Evolutionary conservation across 352 stramenopile genomes (phyloP), one percentile per base, ranked within the genome.

Genomic region (Elongisporangium undulatum): DNA sequence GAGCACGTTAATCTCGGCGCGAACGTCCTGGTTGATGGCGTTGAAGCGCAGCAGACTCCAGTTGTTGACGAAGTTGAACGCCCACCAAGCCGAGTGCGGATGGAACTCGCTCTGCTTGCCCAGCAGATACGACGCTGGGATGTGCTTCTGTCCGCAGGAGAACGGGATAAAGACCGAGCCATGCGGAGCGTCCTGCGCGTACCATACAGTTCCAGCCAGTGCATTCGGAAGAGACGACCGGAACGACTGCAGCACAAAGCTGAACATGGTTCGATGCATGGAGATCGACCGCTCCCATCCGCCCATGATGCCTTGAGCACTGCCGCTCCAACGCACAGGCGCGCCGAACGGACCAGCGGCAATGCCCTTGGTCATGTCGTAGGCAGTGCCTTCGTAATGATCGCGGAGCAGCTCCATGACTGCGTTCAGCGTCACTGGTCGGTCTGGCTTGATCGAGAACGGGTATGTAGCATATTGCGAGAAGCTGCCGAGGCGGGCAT

Each of bases 241-340:
- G 1, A 77, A 67, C 19, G 60, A 69, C 56, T 93, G 83, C 13
- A 88, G 61, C 23, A 88, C 79, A 67, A 98, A 97, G 45, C 77
- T 87, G 56, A 83, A 93, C 13, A 90, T 53, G 23, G 92, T 97
- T 21, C 94, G 89, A 59, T 91, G 95, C 59, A 98, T 83, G 9
- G 89, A 97, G 59, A 98, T 98, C 7, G 89, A 70, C 3, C 93
- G 83, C 67, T 97, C 89, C 81, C 90, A 96, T 9, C 77, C 81
- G 21, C 89, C 89, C 20, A 72, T 56, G 23, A 88, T 71, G 22
- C 75, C 79, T 17, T 79, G 61, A 15, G 71, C 16, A 41, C 70
- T 77, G 17, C 84, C 78, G 2, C 77, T 75, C 75, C 85, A 97
- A 16, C 90, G 86, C 58, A 98, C 82, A 1, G 92, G 92, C 20